Evolutionary conservation across 768 basidiomycete species (phyloP), one percentile per base, ranked within the genome.

Genomic region (Hebeloma cylindrosporum): DNA sequence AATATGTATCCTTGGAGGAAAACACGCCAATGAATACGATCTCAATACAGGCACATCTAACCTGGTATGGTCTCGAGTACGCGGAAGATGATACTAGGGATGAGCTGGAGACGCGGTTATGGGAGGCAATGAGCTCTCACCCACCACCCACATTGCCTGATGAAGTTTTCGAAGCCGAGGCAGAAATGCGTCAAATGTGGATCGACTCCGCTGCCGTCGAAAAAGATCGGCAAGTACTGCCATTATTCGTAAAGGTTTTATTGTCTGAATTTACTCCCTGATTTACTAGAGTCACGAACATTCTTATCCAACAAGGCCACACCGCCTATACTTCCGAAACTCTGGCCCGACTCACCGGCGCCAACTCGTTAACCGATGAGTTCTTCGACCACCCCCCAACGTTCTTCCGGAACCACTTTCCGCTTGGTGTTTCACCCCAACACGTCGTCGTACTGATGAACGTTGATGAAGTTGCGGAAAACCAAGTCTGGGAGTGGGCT

Each of bases 61-160:
- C 29, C 13, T 43, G 41, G 41, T 43, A 43, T n/a, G 41, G 41
- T 20, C 7, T 43, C 9, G 41, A 43, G 11, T 43, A 33, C 14
- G 17, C 1, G 3, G 22, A 32, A 14, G 22, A 43, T n/a, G 41
- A 33, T 13, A 32, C 30, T 4, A 14, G 31, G 13, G 18, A 43
- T 5, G 41, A 43, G 22, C 41, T 43, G 7, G 41, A 33, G 14
- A 22, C 21, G 7, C 11, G 14, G 7, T 23, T 43, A 14, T 20
- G 29, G 29, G 20, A 23, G 5, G 31, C 31, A n/a, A 33, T 43
- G 30, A 43, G 41, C 20, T 11, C 29, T 4, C 29, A 21, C 5
- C 40, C 40, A 18, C 41, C 30, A 21, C 41, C 30, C 3, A 31
- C 7, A 21, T 13, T 43, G 2, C 30, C 41, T 1, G 10, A 32